These are phyloP conservation scores for Geosmithia flava DNA, from an alignment of 2,329 filamentous ascomycete species.

Conservation along the genomic window DNA sequence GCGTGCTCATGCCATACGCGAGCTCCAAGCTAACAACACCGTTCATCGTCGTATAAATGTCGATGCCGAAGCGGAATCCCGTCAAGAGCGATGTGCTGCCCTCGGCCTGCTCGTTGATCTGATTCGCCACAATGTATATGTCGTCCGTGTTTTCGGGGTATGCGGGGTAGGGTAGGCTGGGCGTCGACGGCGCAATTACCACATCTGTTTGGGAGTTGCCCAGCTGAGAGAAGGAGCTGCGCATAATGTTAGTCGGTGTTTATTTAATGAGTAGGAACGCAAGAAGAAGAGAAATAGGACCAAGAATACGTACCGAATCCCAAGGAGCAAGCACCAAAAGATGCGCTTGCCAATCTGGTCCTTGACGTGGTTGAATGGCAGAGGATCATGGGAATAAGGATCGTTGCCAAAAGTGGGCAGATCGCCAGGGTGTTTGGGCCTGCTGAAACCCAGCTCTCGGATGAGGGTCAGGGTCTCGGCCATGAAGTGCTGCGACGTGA, in stretches of 20 bases:
- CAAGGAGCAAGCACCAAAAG: slow-evolving; percentile 75
- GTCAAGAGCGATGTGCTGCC: slow-evolving; percentile 58
- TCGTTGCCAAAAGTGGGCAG: slow-evolving; percentile 26
- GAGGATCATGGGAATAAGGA: slow-evolving; percentile 22
- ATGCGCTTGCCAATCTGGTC: slow-evolving; percentile 65
- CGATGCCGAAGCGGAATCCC: slow-evolving; percentile 70
- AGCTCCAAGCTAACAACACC: slow-evolving; percentile 68
- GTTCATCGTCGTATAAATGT: slow-evolving; percentile 72
- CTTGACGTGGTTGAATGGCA: slow-evolving; percentile 54
- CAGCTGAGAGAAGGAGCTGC: slow-evolving; percentile 64
- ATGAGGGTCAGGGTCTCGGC: slow-evolving; percentile 60
- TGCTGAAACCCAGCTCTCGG: slow-evolving; percentile 53
- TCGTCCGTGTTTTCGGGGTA: slow-evolving; percentile 77
- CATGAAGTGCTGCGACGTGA: slow-evolving; percentile 56
- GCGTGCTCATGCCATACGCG: slow-evolving; percentile 65
- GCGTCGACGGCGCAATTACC: slow-evolving; percentile 64
- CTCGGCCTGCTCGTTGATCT: slow-evolving; percentile 58
- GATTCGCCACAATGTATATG: slow-evolving; percentile 60
- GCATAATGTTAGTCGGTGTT: slow-evolving; percentile 6
- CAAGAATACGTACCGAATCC: slow-evolving; percentile 40
- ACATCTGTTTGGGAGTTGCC: slow-evolving; percentile 57
- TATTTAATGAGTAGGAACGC: neutral
- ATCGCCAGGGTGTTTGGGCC: slow-evolving; percentile 31
- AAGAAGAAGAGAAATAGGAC: neutral
- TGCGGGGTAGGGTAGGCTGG: slow-evolving; percentile 64